These are phyloP conservation scores for Microsporum canis DNA, from an alignment of 2,329 filamentous ascomycete genomes.

Conservation along the genomic window DNA sequence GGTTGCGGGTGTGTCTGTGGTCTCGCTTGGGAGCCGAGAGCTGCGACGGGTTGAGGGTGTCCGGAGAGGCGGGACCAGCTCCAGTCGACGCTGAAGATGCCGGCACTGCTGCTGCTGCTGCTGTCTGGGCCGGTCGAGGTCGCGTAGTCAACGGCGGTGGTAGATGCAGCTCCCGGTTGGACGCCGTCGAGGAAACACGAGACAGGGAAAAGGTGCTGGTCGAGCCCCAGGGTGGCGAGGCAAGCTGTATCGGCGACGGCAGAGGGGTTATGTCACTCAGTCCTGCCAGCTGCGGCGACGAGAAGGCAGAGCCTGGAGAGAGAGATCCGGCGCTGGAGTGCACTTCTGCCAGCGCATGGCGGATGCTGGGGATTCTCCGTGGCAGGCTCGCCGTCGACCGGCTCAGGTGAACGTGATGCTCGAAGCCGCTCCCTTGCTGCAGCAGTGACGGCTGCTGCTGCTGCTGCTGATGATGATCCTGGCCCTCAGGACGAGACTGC, in stretches of 20 bases:
- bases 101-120: constrained; percentile 21
- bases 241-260: constrained; percentile 55
- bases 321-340: constrained; percentile 35
- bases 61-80: not conserved
- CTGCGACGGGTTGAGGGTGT: constrained; percentile 1
- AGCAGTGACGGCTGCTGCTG: not conserved
- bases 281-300: constrained; percentile 61
- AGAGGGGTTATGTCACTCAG: constrained; percentile 71
- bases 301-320: constrained; percentile 54
- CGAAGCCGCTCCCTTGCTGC: constrained; percentile 7
- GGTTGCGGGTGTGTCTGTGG: constrained; percentile 53
- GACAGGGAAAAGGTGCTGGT: constrained; percentile 47
- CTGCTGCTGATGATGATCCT: not conserved
- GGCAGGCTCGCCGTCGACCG: constrained; percentile 34
- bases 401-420: constrained; percentile 32
- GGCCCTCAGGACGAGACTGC: not conserved
- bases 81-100: not conserved
- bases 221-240: constrained; percentile 26
- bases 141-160: constrained; percentile 16
- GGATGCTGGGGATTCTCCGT: constrained; percentile 35
- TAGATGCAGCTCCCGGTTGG: constrained; percentile 22
- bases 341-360: constrained; percentile 26
- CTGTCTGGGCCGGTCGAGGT: constrained; percentile 18
- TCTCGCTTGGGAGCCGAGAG: constrained; percentile 5
- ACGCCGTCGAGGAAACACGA: constrained; percentile 32